phyloP scores from a whole-genome alignment of 2,329 filamentous ascomycete species.

The Gaeumannomyces tritici region DNA sequence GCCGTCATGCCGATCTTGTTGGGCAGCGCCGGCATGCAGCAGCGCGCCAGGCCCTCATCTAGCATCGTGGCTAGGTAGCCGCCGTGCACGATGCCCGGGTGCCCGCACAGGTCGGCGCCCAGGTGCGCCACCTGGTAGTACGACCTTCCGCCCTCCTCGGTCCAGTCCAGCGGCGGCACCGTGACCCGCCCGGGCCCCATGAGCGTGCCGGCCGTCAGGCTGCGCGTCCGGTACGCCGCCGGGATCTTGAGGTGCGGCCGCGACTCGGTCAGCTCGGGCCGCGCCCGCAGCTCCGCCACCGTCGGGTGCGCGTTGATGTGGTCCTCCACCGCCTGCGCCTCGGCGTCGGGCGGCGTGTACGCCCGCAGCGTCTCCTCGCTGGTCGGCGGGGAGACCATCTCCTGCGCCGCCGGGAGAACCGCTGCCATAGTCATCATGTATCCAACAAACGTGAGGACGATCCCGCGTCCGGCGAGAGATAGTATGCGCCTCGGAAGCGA shows the following conservation, averaged over 20 bases:
- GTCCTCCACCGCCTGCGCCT: conserved; percentile 53
- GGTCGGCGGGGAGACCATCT: neutral
- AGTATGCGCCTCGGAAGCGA: neutral
- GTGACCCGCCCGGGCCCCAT: conserved; percentile 65
- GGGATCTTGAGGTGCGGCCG: conserved; percentile 86
- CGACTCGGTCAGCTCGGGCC: conserved; percentile 61
- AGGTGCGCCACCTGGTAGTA: conserved; percentile 68
- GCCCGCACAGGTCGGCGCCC: conserved; percentile 73
- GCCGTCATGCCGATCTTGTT: conserved; percentile 83
- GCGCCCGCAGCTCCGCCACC: conserved; percentile 55
- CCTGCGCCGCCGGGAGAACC: neutral
- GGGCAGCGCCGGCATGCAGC: conserved; percentile 80
- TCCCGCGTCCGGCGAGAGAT: neutral
- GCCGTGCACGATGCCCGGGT: conserved; percentile 84
- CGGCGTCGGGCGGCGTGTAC: conserved; percentile 49
- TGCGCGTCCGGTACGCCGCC: conserved; percentile 55
- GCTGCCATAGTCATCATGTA: neutral
- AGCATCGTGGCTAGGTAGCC: conserved; percentile 86
- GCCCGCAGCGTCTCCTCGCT: conserved; percentile 19
- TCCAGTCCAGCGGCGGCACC: conserved; percentile 74
- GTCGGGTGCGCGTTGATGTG: conserved; percentile 69
- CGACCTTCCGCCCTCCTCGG: conserved; percentile 58
- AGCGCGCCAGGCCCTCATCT: conserved; percentile 81
- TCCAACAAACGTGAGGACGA: neutral
- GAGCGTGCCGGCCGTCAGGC: conserved; percentile 74